Evolutionary conservation across 768 basidiomycete species (phyloP), one percentile per base, ranked within the genome.

Genomic region (Phaffia australis): DNA sequence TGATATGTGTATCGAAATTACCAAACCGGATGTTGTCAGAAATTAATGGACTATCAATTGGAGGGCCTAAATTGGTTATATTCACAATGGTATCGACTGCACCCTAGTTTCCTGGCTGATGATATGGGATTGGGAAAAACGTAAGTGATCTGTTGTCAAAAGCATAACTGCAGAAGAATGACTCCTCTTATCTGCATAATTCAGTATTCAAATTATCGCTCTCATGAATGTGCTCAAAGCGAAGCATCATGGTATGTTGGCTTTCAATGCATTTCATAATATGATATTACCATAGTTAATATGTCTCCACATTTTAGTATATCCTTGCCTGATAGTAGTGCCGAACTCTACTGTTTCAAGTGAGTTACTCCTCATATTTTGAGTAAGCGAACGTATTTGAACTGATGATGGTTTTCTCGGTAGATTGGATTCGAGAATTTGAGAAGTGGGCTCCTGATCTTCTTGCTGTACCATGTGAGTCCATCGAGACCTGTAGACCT

Each of bases 201-300:
- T 89, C 79, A 98, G 93, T 0, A 88, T 97, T 1, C 93, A 95
- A 73, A 86, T 97, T 59, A 85, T 85, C 30, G 84, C 87, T 0
- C 89, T 91, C 75, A 77, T 99, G 11, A 90, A 85, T 29, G 81
- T 81, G 60, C 81, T 87, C 59, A 79, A 80, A 48, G 75, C 78
- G 47, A 79, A 80, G 27, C 83, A 81, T 70, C 72, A 82, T 1
- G 55, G 67, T 68, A 14, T 5, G 61, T 63, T 5, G 4, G 1
- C 23, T 25, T 25, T 0, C 8, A 15, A 30, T 54, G 16, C 4
- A 23, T 5, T 54, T 15, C 52, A 23, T 9, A 30, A 42, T 42
- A 11, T 42, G 35, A 11, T 42, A 5, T 42, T 42, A 42, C 11
- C 35, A 42, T 11, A 42, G 35, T 11, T 42, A 11, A 42, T 42